These are phyloP conservation scores for Yarrowia alimentaria DNA, from an alignment of 805 yeast genomes.

Conservation along the genomic window DNA sequence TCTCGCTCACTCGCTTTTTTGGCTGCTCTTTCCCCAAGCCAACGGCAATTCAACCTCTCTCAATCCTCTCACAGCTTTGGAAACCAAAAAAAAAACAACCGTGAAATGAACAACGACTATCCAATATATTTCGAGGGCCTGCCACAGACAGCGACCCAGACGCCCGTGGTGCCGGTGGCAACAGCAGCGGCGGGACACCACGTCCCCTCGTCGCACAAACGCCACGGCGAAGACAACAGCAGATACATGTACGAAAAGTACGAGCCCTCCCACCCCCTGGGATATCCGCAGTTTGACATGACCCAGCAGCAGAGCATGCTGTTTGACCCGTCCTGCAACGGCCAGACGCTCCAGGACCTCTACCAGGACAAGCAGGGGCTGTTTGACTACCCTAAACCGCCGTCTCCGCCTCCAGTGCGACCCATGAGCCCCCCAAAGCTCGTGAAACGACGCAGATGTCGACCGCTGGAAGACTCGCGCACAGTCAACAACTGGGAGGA, in stretches of 20 bases:
- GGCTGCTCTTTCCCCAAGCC: too few species aligned
- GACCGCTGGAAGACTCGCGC: slow-evolving; percentile 6
- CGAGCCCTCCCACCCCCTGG: too few species aligned
- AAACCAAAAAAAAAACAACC: too few species aligned
- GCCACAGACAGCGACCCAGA: slow-evolving; percentile 1
- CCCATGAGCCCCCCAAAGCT: slow-evolving; percentile 8
- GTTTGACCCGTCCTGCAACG: slow-evolving; percentile 16
- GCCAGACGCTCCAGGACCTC: slow-evolving; percentile 7
- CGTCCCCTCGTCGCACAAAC: too few species aligned
- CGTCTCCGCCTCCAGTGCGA: slow-evolving; percentile 6
- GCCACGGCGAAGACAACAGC: too few species aligned
- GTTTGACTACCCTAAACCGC: slow-evolving; percentile 12
- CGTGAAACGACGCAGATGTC: slow-evolving; percentile 6
- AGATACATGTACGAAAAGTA: background rate
- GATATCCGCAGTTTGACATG: slow-evolving; percentile 1
- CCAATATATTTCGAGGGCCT: slow-evolving; percentile 7
- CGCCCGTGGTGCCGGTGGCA: too few species aligned
- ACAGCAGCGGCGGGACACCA: background rate
- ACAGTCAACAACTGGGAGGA: slow-evolving; percentile 27
- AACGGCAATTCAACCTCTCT: too few species aligned
- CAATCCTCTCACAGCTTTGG: too few species aligned
- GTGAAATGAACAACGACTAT: slow-evolving; percentile 8
- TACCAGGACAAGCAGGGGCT: slow-evolving; percentile 16
- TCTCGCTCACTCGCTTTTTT: too few species aligned
- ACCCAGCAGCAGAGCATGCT: background rate